Conservation (phyloP, 23 red algal species). For the Agarophyton chilense region DNA sequence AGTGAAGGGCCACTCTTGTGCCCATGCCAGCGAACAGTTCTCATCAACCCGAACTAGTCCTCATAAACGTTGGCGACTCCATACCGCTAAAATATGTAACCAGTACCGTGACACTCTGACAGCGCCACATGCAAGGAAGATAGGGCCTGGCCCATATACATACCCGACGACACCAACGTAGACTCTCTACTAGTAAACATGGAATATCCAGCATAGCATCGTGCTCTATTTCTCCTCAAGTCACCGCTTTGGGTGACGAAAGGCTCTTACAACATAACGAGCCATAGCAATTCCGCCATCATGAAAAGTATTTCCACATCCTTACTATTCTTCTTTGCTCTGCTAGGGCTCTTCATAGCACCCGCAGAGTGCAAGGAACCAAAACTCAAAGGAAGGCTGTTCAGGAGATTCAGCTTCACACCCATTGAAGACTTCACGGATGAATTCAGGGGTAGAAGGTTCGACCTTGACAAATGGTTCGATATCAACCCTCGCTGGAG, state of each 20-base stretch:
- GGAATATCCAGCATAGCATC: neutral
- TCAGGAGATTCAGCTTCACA: slow-evolving; percentile 35
- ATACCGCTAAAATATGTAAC: neutral
- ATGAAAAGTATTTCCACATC: neutral
- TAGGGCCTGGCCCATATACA: neutral
- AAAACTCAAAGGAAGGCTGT: slow-evolving; percentile 10
- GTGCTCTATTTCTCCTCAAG: neutral
- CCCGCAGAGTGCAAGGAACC: slow-evolving; percentile 9
- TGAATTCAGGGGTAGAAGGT: slow-evolving; percentile 35
- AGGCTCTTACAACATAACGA: neutral
- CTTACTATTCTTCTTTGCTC: neutral
- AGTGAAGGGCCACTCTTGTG: neutral
- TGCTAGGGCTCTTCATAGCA: neutral
- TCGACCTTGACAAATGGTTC: slow-evolving; percentile 66
- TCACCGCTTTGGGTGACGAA: neutral
- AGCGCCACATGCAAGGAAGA: neutral
- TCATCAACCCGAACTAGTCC: neutral
- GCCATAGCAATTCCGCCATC: neutral
- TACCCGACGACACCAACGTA: neutral
- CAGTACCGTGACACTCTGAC: neutral
- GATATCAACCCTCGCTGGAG: slow-evolving; percentile 70
- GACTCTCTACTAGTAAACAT: neutral
- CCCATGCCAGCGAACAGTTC: neutral
- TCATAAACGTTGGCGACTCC: neutral
- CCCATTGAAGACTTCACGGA: slow-evolving; percentile 56